Percentiles rank a stretch among this genome's conserved stretches.
Evolutionary conservation across 176 grass and related monocot genomes (phyloP).

Genomic region (Oryza rufipogon): DNA sequence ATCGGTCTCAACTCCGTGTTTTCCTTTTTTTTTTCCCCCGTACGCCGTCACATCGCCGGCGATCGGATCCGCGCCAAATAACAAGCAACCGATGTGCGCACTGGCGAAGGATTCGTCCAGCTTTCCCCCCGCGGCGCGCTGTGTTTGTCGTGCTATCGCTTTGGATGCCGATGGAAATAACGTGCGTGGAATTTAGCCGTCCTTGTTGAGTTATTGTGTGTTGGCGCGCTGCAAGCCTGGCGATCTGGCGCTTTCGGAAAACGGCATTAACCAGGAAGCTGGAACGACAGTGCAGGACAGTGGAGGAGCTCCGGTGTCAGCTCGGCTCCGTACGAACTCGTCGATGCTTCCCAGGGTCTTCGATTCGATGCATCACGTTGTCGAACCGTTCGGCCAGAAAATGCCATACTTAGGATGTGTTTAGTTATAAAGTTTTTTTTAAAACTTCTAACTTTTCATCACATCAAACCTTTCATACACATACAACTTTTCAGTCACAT

Average conservation of each 20-base stretch:
- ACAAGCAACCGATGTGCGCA: background rate
- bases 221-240: constrained; percentile 26
- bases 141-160: background rate
- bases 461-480: no score
- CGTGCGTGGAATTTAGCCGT: background rate
- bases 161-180: constrained; percentile 26
- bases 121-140: background rate
- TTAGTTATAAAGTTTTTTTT: no score
- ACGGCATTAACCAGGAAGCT: background rate
- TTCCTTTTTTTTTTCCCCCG: background rate
- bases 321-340: background rate
- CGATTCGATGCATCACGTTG: background rate
- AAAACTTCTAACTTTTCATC: no score
- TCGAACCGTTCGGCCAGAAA: background rate
- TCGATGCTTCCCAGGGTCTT: background rate
- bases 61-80: background rate
- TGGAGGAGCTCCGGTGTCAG: background rate
- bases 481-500: no score
- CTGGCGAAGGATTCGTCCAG: constrained; percentile 5
- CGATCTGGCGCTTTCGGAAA: constrained; percentile 13
- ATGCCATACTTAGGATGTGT: background rate
- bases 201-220: background rate
- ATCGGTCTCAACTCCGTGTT: background rate
- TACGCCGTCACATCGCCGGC: background rate
- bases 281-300: constrained; percentile 9